phyloP scores from a whole-genome alignment of 306 rosid genomes.

The Cucurbita ficifolia region DNA sequence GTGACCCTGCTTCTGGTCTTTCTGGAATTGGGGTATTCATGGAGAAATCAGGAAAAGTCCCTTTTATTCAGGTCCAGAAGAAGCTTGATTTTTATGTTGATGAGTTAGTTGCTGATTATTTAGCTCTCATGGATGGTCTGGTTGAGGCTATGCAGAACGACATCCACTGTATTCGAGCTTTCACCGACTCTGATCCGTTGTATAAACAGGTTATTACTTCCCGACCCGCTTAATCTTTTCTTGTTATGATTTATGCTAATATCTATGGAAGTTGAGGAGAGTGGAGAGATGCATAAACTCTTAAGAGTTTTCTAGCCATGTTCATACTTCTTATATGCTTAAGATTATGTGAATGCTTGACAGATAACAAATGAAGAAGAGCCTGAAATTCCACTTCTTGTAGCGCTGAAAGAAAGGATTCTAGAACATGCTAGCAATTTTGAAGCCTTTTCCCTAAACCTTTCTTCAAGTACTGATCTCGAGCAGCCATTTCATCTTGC shows the following conservation, averaged over 20 bases:
- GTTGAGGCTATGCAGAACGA: conserved; percentile 46
- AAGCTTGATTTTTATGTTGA: conserved; percentile 75
- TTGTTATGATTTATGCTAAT: background rate
- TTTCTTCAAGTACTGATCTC: conserved; percentile 44
- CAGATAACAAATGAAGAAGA: conserved; percentile 52
- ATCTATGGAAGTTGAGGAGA: background rate
- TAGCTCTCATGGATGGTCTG: conserved; percentile 81
- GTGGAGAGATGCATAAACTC: background rate
- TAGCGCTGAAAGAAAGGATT: conserved; percentile 70
- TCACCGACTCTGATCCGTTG: conserved; percentile 65
- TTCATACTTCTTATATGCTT: background rate
- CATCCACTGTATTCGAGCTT: conserved; percentile 47
- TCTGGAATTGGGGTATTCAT: conserved; percentile 93
- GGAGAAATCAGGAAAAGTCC: conserved; percentile 41
- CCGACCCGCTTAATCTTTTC: background rate
- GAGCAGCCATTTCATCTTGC: conserved; percentile 67
- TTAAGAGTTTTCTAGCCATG: background rate
- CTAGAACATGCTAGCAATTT: conserved; percentile 51
- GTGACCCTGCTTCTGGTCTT: conserved; percentile 44
- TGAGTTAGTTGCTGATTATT: conserved; percentile 58
- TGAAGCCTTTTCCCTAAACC: conserved; percentile 55
- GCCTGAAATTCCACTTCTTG: conserved; percentile 52
- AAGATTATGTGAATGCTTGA: conserved; percentile 15
- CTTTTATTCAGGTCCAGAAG: conserved; percentile 64
- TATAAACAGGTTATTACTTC: conserved; percentile 40